A percentile compares a stretch with the other conserved stretches of the same genome.
phyloP scores from a whole-genome alignment of 2,329 filamentous ascomycete species.

The Aspergillus melleus region DNA sequence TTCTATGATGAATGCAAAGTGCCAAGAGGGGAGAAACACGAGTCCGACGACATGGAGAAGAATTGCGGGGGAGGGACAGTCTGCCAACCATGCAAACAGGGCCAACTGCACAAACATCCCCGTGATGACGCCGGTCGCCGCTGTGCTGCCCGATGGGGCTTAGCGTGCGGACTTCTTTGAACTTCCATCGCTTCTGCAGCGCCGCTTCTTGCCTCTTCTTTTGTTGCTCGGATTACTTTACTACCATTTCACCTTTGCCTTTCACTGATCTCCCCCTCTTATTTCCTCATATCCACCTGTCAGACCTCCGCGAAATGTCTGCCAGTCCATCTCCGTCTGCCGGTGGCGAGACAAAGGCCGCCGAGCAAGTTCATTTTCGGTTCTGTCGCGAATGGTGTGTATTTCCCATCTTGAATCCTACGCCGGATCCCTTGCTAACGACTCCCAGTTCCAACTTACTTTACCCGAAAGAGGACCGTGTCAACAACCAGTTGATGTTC shows the following conservation, averaged over 20 bases:
- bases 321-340: constrained; percentile 44
- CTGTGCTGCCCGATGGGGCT: constrained; percentile 3
- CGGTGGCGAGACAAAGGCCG: constrained; percentile 39
- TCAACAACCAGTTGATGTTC: constrained; percentile 83
- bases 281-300: not conserved
- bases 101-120: constrained; percentile 15
- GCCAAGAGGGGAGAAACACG: constrained; percentile 5
- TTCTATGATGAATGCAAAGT: not conserved
- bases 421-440: constrained; percentile 18
- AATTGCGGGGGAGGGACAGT: constrained; percentile 33
- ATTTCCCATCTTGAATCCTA: not conserved
- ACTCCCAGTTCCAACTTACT: constrained; percentile 81
- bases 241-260: not conserved
- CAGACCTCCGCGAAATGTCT: constrained; percentile 27
- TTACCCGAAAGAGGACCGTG: constrained; percentile 91
- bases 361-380: constrained; percentile 87
- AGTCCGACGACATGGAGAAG: not conserved
- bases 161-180: constrained; percentile 19
- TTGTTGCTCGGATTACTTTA: not conserved
- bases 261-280: not conserved
- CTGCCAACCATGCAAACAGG: constrained; percentile 19
- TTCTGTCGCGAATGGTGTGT: constrained; percentile 94
- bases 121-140: constrained; percentile 1
- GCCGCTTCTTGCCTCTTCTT: not conserved
- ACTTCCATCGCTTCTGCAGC: constrained; percentile 12